phyloP scores from a whole-genome alignment of 2,329 filamentous ascomycete genomes.

The Lasiodiplodia citricola region DNA sequence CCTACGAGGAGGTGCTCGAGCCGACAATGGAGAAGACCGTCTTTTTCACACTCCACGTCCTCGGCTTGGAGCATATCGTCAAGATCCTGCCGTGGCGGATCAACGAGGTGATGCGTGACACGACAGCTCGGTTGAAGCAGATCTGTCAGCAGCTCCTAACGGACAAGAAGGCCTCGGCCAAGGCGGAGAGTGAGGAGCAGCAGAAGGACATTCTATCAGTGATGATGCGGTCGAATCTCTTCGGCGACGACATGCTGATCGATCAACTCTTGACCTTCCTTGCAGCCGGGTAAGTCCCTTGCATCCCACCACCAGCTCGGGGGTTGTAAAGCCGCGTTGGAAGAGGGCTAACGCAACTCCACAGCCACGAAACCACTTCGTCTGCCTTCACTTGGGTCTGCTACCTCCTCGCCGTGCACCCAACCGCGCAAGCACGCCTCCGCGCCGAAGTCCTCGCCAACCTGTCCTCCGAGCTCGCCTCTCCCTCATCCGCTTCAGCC shows the following conservation, averaged over 20 bases:
- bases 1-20: constrained; percentile 52
- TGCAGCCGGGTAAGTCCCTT: constrained; percentile 56
- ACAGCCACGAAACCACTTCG: constrained; percentile 75
- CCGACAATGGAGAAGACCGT: constrained; percentile 55
- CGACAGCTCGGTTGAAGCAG: constrained; percentile 43
- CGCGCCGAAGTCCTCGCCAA: constrained; percentile 69
- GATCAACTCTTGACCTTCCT: constrained; percentile 64
- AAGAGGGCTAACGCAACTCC: neutral
- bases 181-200: constrained; percentile 38
- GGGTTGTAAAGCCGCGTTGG: neutral
- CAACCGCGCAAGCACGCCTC: constrained; percentile 68
- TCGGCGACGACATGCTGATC: constrained; percentile 58
- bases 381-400: constrained; percentile 76
- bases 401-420: constrained; percentile 71
- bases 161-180: constrained; percentile 53
- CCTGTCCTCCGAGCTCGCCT: constrained; percentile 55
- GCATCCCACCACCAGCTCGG: neutral
- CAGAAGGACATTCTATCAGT: constrained; percentile 52
- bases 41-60: constrained; percentile 49
- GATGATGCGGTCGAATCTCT: constrained; percentile 58
- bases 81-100: constrained; percentile 54
- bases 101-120: constrained; percentile 48
- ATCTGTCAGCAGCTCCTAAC: constrained; percentile 55
- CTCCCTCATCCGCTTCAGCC: constrained; percentile 34
- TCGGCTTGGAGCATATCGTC: constrained; percentile 47